These are phyloP conservation scores for barrel medic (Medicago truncatula) DNA, from an alignment of 306 rosid species.

Conservation along the genomic window DNA sequence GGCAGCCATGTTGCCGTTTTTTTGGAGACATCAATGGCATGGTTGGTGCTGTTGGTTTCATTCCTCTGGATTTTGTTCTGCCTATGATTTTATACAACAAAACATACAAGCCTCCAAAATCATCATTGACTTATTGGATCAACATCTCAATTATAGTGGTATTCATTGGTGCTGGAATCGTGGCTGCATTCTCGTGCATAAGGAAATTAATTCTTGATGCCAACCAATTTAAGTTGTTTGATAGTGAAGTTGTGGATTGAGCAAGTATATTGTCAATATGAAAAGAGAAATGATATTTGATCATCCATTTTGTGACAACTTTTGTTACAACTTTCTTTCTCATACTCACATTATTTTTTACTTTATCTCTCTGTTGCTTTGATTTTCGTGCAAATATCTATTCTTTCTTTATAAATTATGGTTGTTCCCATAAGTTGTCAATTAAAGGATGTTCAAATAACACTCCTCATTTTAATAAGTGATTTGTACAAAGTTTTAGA, in stretches of 20 bases:
- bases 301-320: too few relatives aligned
- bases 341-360: too few relatives aligned
- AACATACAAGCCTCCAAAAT: slow-evolving; percentile 72
- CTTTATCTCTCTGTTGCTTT: too few relatives aligned
- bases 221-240: slow-evolving; percentile 72
- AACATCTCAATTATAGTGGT: slow-evolving; percentile 72
- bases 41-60: slow-evolving; percentile 93
- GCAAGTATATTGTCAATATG: neutral
- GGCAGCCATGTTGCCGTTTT: slow-evolving; percentile 94
- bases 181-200: slow-evolving; percentile 83
- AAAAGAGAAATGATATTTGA: too few relatives aligned
- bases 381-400: too few relatives aligned
- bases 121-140: slow-evolving; percentile 70
- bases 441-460: too few relatives aligned
- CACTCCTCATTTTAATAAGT: too few relatives aligned
- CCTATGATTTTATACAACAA: slow-evolving; percentile 95
- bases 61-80: slow-evolving; percentile 90
- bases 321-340: too few relatives aligned
- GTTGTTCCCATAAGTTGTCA: too few relatives aligned
- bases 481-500: too few relatives aligned
- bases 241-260: slow-evolving; percentile 67
- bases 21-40: slow-evolving; percentile 87
- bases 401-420: too few relatives aligned
- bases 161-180: slow-evolving; percentile 75
- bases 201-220: slow-evolving; percentile 89